Conservation (phyloP, 371 early-diverging fungal genomes). For the Mortierella sp. region DNA sequence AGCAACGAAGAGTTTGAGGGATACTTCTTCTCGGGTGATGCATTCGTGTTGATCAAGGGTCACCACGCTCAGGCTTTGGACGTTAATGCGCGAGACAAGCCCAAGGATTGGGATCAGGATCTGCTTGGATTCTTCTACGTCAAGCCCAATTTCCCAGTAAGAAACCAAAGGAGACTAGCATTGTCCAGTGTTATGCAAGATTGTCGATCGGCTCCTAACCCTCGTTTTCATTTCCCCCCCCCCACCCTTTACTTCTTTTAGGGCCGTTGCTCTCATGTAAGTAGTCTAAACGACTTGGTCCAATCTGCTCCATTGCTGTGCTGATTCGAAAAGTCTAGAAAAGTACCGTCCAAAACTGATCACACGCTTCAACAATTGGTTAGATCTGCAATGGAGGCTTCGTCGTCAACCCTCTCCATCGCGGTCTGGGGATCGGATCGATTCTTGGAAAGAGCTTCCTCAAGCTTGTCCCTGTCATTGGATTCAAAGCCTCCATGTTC, state of each 20-base stretch:
- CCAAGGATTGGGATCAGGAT: conserved; percentile 53
- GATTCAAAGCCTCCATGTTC: conserved; percentile 82
- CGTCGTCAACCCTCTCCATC: conserved; percentile 61
- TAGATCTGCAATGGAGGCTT: conserved; percentile 85
- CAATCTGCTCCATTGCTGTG: neutral
- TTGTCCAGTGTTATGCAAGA: neutral
- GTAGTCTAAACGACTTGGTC: conserved; percentile 1
- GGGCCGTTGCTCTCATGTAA: conserved; percentile 69
- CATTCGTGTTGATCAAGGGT: conserved; percentile 60
- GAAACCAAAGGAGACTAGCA: too few relatives aligned
- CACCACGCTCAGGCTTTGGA: conserved; percentile 38
- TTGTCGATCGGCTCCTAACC: neutral
- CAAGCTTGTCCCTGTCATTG: conserved; percentile 69
- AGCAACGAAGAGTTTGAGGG: conserved; percentile 60
- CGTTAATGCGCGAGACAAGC: conserved; percentile 33
- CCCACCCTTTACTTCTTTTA: neutral
- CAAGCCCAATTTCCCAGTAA: conserved; percentile 82
- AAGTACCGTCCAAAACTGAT: neutral
- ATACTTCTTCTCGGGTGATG: conserved; percentile 68
- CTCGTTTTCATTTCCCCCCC: neutral
- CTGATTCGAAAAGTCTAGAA: neutral
- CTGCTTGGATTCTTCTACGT: conserved; percentile 79
- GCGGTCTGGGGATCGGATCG: conserved; percentile 72
- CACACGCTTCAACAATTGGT: neutral
- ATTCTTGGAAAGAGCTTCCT: conserved; percentile 77